Evolutionary conservation across 1,284 basidiomycete species (phyloP), one percentile per base, ranked within the genome.

Genomic region (Irpex rosettiformis): DNA sequence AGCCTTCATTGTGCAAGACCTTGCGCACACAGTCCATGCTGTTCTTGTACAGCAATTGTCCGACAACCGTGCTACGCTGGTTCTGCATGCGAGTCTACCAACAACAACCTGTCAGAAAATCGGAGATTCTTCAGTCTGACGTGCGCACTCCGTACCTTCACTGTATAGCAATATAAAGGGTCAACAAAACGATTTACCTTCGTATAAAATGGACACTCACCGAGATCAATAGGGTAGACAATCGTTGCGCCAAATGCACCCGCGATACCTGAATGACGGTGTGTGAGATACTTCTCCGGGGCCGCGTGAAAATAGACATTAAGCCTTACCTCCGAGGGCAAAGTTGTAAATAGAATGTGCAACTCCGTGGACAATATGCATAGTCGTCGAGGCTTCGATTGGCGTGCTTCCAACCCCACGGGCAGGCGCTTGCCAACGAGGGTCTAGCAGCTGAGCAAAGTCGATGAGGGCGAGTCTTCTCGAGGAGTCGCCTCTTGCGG

Each of bases 11-110:
- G 58, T 86, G 84, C 73, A 98, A 88, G 40, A 99, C 96, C 72
- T 97, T 98, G 67, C 84, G 82, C 42, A 96, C 90, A 72, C 96
- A 99, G 72, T 99, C 96, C 52, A 90, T 71, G 66, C 93, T 94
- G 78, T 96, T 97, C 77, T 93, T 91, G 79, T 98, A 98, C 55
- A 97, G 74, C 68, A 97, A 77, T 74, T 98, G 94, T 52, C 95
- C 95, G 51, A 97, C 95, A 42, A 98, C 93, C 22, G 90, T 94
- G 63, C 89, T 93, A 21, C 95, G 86, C 73, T 99, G 96, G 74
- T 99, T 99, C 80, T 99, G 96, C 84, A 99, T 96, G 6, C 58
- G 61, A 22, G 56, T 62, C 61, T 62, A 57, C 30, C 30, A 33
- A 48, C 5, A 21, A 3, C n/a, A n/a, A 33, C 21, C 18, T 37